Base-by-base conservation (phyloP, 257 asterid genomes). In the Plantago elongata region DNA sequence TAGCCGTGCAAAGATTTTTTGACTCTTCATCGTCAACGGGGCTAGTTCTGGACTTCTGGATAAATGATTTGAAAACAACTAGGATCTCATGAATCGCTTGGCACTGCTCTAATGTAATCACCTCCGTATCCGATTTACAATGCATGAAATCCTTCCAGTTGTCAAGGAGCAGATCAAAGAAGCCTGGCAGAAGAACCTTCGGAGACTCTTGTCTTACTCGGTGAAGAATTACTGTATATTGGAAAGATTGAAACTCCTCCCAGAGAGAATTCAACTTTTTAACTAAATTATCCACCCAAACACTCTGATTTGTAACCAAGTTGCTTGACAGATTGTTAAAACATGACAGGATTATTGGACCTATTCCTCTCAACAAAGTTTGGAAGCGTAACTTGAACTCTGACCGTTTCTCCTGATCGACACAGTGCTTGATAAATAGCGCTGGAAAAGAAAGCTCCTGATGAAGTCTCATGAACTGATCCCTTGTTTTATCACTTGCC, bases 61-160 rank as follows among this genome's bases (percentile, higher is more conserved):
- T 69, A 10, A 57, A 34, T 2, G 60, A 15, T 44, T 6, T 30
- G 4, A 48, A 45, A 11, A 5, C 2, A 11, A 54, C 12, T 63
- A 63, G 49, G 16, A 50, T 46, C 4, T 13, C 50, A 5, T 16
- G 68, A 18, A 51, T 43, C 11, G 13, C 40, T 43, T 40, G 13
- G 34, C 42, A 17, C 37, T 51, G 60, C 49, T 63, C 48, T 16
- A 11, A 22, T 16, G 40, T 22, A 22, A 1, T 22, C 27, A 1
- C 2, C 27, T 22, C 22, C n/a, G 42, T 11, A 38, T 57, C 29
- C 1, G 43, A 9, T 7, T 54, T 17, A 12, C 60, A 4, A n/a
- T 14, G 30, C 62, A 30, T 17, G 5, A 57, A 45, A 29, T 64
- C 43, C n/a, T 42, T 54, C 17, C 52, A 46, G 49, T 51, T 51